Conservation (phyloP, 495 filamentous ascomycete genomes). For the Tuber umbilicatum region DNA sequence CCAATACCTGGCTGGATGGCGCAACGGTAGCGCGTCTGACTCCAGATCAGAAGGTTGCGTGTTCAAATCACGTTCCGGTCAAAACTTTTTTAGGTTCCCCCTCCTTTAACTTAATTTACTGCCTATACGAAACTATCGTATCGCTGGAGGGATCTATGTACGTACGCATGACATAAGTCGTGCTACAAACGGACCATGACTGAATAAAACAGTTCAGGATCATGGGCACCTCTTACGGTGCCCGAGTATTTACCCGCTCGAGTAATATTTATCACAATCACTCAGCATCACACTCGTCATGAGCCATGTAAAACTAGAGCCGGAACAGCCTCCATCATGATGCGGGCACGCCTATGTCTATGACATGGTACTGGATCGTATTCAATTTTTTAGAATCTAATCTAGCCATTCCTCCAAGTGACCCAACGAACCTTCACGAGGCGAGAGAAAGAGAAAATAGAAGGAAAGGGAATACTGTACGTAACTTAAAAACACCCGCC, state of each 20-base stretch:
- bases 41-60: constrained; percentile 38
- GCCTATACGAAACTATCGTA: too few species aligned
- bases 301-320: too few species aligned
- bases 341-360: neutral
- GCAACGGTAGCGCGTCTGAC: constrained; percentile 38
- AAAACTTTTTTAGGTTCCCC: constrained; percentile 9
- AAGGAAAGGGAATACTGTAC: neutral
- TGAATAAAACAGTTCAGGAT: too few species aligned
- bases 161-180: neutral
- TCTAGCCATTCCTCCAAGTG: neutral
- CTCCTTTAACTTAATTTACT: neutral
- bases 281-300: neutral
- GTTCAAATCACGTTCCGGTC: constrained; percentile 39
- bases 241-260: neutral
- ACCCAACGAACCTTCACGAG: neutral
- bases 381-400: neutral
- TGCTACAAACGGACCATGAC: too few species aligned
- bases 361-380: neutral
- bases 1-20: constrained; percentile 22
- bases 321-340: neutral
- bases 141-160: too few species aligned
- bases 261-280: neutral
- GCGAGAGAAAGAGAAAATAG: neutral
- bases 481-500: neutral
- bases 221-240: too few species aligned